Evolutionary conservation across 257 asterid genomes (phyloP), one percentile per base, ranked within the genome.

Genomic region (Echium plantagineum): DNA sequence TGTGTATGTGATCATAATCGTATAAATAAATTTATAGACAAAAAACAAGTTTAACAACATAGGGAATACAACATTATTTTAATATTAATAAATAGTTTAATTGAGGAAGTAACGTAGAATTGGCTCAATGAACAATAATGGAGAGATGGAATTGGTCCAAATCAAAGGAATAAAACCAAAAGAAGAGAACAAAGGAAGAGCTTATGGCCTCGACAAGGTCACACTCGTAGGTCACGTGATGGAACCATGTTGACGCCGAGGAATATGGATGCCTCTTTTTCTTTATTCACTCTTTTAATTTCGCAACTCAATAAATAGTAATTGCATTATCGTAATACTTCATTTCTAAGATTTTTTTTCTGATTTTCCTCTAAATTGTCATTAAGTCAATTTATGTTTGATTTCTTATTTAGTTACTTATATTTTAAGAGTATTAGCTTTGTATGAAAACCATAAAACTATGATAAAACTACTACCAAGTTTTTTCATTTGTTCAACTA

Each of bases 221-320:
- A 70, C 70, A 72, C 71, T 66, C 72, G 55, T 64, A 63, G 62
- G 82, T 83, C 91, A 85, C 94, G 94, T 85, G 91, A 78, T 61
- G 42, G 57, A 62, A 42, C 69, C 71, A 69, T 70, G 72, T 80
- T 74, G 69, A 63, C 74, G 83, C 87, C 87, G 82, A 58, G 80
- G 77, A 82, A 80, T 78, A 58, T 75, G 78, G 78, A 48, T 64
- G 73, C 61, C 58, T 59, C 69, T 53, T 69, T 69, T 56, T 49
- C 59, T 63, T 57, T 59, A n/a, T n/a, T n/a, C n/a, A n/a, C n/a
- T n/a, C n/a, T n/a, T n/a, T n/a, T n/a, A n/a, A n/a, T n/a, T n/a
- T n/a, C n/a, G n/a, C n/a, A n/a, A n/a, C n/a, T n/a, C n/a, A n/a
- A n/a, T n/a, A n/a, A n/a, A n/a, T n/a, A n/a, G n/a, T n/a, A n/a